Percentiles rank a stretch among this genome's conserved stretches.
phyloP scores from a whole-genome alignment of 306 rosid genomes.

The Medicago ruthenica region DNA sequence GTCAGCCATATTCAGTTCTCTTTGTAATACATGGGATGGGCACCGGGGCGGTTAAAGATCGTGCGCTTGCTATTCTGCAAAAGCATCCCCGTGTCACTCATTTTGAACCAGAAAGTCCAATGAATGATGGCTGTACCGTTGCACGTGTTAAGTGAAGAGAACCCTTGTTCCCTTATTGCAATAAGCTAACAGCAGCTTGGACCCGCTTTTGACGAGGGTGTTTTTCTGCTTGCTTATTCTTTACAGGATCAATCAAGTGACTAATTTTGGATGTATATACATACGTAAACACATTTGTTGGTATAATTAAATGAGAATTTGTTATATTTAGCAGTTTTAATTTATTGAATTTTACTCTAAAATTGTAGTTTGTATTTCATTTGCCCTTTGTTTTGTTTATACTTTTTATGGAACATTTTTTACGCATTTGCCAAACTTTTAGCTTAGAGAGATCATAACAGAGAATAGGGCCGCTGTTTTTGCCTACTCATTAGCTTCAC shows the following conservation, averaged over 20 bases:
- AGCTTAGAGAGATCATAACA: background rate
- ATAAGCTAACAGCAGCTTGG: slow-evolving; percentile 23
- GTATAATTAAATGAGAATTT: background rate
- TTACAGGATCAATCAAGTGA: slow-evolving; percentile 16
- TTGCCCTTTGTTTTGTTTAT: background rate
- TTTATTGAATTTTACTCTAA: slow-evolving; percentile 22
- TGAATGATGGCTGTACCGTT: slow-evolving; percentile 91
- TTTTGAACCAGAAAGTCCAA: slow-evolving; percentile 72
- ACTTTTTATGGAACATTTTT: slow-evolving; percentile 30
- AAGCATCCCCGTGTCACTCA: slow-evolving; percentile 75
- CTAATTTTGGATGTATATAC: slow-evolving; percentile 16
- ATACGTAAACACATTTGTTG: slow-evolving; percentile 29
- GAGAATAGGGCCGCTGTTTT: slow-evolving; percentile 7
- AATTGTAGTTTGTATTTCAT: slow-evolving; percentile 4
- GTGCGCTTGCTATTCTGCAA: slow-evolving; percentile 62
- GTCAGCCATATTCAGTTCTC: slow-evolving; percentile 76
- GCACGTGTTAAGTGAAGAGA: slow-evolving; percentile 84
- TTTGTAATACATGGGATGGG: slow-evolving; percentile 92
- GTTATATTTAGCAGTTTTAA: slow-evolving; percentile 23
- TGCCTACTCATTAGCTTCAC: slow-evolving; percentile 15
- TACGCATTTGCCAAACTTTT: background rate
- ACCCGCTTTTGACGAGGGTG: background rate
- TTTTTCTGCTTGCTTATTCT: slow-evolving; percentile 10
- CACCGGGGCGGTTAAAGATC: slow-evolving; percentile 79
- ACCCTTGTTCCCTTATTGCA: slow-evolving; percentile 18